These are phyloP conservation scores for Piper longum DNA, from an alignment of 164 flowering plant genomes.

Conservation along the genomic window DNA sequence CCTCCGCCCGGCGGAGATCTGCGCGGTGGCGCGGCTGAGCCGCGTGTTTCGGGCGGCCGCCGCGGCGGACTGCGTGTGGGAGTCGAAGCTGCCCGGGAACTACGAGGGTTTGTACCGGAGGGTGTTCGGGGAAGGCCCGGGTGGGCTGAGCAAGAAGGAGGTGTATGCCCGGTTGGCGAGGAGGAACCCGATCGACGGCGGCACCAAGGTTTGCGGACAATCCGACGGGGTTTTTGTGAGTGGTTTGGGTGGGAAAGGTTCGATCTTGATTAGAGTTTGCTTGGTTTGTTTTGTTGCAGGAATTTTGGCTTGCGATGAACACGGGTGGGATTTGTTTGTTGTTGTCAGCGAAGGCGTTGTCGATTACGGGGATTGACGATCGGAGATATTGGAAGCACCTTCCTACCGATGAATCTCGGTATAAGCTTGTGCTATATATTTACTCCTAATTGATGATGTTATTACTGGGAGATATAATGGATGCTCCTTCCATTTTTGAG, in stretches of 20 bases:
- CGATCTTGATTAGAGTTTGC: background rate
- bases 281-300: slow-evolving; percentile 25
- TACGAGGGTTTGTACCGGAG: slow-evolving; percentile 28
- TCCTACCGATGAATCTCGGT: slow-evolving; percentile 83
- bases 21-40: slow-evolving; percentile 48
- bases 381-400: slow-evolving; percentile 84
- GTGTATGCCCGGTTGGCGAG: slow-evolving; percentile 45
- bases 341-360: slow-evolving; percentile 54
- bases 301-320: slow-evolving; percentile 67
- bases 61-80: slow-evolving; percentile 86
- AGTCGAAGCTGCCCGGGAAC: slow-evolving; percentile 63
- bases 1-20: slow-evolving; percentile 61
- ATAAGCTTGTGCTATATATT: slow-evolving; percentile 1
- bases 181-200: slow-evolving; percentile 36
- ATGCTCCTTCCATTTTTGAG: no score
- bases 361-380: slow-evolving; percentile 86
- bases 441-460: background rate
- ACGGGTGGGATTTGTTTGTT: slow-evolving; percentile 56
- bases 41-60: slow-evolving; percentile 70
- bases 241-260: background rate
- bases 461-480: no score
- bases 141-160: slow-evolving; percentile 34
- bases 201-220: slow-evolving; percentile 39
- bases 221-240: background rate
- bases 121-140: slow-evolving; percentile 21